Evolutionary conservation across 129 eudicot genomes (phyloP).

Genomic region (Flaveria bidentis): DNA sequence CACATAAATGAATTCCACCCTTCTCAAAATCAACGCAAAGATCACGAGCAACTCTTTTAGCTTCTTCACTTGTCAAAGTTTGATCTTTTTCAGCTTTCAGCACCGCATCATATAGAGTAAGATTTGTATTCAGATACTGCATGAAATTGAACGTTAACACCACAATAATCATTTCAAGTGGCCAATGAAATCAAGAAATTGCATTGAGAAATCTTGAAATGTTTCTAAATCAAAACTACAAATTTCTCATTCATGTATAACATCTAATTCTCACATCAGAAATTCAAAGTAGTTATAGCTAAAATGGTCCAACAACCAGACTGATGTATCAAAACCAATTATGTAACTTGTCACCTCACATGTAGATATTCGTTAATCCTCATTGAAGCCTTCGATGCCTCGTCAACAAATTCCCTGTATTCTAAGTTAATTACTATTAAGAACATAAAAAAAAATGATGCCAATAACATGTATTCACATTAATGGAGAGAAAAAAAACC

Average conservation of each 20-base stretch:
- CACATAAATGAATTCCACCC: conserved; percentile 90
- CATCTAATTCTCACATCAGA: neutral
- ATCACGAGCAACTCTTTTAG: conserved; percentile 63
- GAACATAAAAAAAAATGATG: neutral
- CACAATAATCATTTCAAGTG: conserved; percentile 22
- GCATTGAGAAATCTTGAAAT: neutral
- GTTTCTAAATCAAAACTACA: conserved; percentile 6
- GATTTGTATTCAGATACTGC: conserved; percentile 85
- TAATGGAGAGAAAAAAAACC: conserved; percentile 37
- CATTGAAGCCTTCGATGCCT: conserved; percentile 75
- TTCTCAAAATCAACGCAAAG: conserved; percentile 87
- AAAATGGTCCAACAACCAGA: neutral
- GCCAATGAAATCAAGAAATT: conserved; percentile 5
- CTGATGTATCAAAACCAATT: conserved; percentile 17
- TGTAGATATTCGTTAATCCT: conserved; percentile 85
- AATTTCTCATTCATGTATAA: neutral
- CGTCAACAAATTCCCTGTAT: conserved; percentile 76
- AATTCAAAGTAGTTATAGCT: neutral
- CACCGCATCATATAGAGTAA: conserved; percentile 70
- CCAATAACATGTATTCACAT: neutral
- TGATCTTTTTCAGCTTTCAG: conserved; percentile 73
- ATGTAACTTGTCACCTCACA: conserved; percentile 83
- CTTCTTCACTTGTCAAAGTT: conserved; percentile 58
- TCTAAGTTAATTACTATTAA: conserved; percentile 15
- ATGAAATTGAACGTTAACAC: conserved; percentile 24